Conservation (phyloP, 176 grass and related monocot species). For the Tillandsia fasciculata region DNA sequence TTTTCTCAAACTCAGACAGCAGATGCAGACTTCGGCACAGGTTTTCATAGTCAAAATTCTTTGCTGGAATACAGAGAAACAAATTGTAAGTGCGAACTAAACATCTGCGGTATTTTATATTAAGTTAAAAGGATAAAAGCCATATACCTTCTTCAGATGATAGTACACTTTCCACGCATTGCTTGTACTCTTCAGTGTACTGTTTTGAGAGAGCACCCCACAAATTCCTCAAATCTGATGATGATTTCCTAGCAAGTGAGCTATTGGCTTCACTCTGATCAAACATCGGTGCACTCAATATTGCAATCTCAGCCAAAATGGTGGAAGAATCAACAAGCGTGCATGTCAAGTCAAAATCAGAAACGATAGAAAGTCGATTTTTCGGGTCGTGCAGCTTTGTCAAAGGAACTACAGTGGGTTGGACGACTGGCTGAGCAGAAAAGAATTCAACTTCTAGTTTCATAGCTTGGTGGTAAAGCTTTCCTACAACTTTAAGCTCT, state of each 20-base stretch:
- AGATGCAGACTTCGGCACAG: slow-evolving; percentile 57
- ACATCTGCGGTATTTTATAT: neutral
- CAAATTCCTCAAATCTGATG: slow-evolving; percentile 51
- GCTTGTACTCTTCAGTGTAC: slow-evolving; percentile 81
- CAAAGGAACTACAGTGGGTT: slow-evolving; percentile 65
- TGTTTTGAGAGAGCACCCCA: slow-evolving; percentile 70
- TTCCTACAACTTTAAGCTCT: slow-evolving; percentile 86
- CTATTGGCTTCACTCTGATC: slow-evolving; percentile 49
- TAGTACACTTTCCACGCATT: slow-evolving; percentile 76
- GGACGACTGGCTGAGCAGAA: slow-evolving; percentile 39
- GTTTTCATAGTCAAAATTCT: slow-evolving; percentile 54
- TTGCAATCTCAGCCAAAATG: slow-evolving; percentile 83
- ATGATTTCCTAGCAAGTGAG: slow-evolving; percentile 30
- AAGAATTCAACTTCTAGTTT: slow-evolving; percentile 84
- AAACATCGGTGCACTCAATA: slow-evolving; percentile 60
- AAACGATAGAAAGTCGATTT: slow-evolving; percentile 62
- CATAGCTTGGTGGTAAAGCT: slow-evolving; percentile 88
- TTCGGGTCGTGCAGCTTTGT: slow-evolving; percentile 52
- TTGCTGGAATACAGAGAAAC: slow-evolving; percentile 28
- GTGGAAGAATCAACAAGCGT: slow-evolving; percentile 81
- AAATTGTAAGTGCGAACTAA: neutral
- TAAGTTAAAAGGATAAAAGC: neutral
- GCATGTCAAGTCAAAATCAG: slow-evolving; percentile 99
- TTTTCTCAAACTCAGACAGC: slow-evolving; percentile 75
- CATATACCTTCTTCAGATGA: slow-evolving; percentile 55